Conservation (phyloP, 2,329 filamentous ascomycete species). For the Cladophialophora exuberans region DNA sequence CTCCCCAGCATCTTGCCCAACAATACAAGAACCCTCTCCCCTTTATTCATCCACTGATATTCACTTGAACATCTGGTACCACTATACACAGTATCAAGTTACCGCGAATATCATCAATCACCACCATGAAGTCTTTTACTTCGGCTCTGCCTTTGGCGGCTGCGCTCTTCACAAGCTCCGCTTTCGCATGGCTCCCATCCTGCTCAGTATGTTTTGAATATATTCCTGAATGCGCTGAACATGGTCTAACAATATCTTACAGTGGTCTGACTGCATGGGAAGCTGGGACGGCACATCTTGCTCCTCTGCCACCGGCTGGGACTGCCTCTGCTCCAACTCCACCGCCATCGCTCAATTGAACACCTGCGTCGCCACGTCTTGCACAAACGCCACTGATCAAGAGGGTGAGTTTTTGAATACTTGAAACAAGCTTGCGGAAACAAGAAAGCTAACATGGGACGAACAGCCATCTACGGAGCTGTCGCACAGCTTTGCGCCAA, state of each 20-base stretch:
- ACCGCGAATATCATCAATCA: not conserved
- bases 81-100: not conserved
- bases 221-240: not conserved
- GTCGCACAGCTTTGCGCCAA: conserved; percentile 36
- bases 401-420: conserved; percentile 24
- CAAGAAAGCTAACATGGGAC: conserved; percentile 12
- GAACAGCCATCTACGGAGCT: conserved; percentile 33
- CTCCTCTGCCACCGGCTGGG: conserved; percentile 28
- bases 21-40: conserved; percentile 2
- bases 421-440: not conserved
- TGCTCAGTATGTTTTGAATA: conserved; percentile 23
- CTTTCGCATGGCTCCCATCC: conserved; percentile 30
- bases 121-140: conserved; percentile 31
- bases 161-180: conserved; percentile 27
- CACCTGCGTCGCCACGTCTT: conserved; percentile 34
- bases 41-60: not conserved
- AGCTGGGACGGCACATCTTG: conserved; percentile 33
- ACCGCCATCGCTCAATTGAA: conserved; percentile 34
- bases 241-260: conserved; percentile 8
- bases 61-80: not conserved
- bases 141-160: conserved; percentile 26
- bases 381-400: conserved; percentile 34
- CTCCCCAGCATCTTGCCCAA: conserved; percentile 13
- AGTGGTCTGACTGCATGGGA: conserved; percentile 34
- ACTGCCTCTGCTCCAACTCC: conserved; percentile 34